These are phyloP conservation scores for Trichoderma koningiopsis DNA, from an alignment of 2,329 filamentous ascomycete species.

Conservation along the genomic window DNA sequence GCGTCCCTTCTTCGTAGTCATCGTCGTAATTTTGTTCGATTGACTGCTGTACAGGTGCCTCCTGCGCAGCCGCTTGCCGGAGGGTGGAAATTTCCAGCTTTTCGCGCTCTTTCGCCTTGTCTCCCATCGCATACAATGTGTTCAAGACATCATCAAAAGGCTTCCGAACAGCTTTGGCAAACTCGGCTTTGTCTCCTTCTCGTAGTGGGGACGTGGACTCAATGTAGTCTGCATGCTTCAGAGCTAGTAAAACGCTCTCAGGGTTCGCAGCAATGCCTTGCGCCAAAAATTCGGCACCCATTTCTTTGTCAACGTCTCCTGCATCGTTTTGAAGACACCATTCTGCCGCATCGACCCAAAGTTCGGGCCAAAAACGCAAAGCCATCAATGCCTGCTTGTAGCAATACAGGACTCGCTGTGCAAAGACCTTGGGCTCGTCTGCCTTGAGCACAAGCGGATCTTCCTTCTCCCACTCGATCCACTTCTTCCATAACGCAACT, in stretches of 20 bases:
- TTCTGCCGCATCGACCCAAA: constrained; percentile 93
- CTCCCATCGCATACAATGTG: constrained; percentile 83
- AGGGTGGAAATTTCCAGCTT: constrained; percentile 59
- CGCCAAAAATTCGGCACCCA: constrained; percentile 74
- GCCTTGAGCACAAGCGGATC: constrained; percentile 84
- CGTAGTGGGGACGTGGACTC: constrained; percentile 77
- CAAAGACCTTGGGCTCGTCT: constrained; percentile 75
- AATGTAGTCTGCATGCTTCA: constrained; percentile 86
- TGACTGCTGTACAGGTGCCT: constrained; percentile 41
- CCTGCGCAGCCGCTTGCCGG: constrained; percentile 52
- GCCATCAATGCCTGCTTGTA: constrained; percentile 95
- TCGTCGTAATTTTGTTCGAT: constrained; percentile 55
- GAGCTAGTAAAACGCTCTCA: constrained; percentile 85
- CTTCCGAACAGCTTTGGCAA: constrained; percentile 75
- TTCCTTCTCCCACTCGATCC: constrained; percentile 94
- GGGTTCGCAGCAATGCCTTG: constrained; percentile 88
- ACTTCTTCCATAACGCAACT: constrained; percentile 86
- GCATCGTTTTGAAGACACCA: constrained; percentile 85
- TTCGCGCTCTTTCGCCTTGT: constrained; percentile 68
- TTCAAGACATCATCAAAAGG: constrained; percentile 83
- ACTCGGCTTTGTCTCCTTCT: constrained; percentile 76
- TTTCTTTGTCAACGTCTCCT: constrained; percentile 58
- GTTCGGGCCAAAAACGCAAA: constrained; percentile 89
- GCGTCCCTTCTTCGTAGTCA: constrained; percentile 44
- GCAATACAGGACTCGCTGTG: constrained; percentile 79